These are phyloP conservation scores for Schizophyllum amplum DNA, from an alignment of 1,284 basidiomycete species.

Conservation along the genomic window DNA sequence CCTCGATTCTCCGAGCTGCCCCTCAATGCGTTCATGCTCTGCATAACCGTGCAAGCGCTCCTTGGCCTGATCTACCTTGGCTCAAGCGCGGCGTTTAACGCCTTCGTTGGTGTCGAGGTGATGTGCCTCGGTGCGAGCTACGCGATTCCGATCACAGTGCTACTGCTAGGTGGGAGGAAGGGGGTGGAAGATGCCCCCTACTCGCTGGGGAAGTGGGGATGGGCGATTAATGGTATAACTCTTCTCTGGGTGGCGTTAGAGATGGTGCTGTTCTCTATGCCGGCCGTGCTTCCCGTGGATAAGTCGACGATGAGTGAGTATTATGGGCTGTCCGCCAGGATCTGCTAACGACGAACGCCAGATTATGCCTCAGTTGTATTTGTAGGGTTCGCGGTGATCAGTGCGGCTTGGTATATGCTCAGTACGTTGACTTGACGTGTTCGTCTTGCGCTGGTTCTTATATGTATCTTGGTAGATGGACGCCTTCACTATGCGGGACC, in stretches of 20 bases:
- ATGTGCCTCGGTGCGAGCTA: conserved; percentile 49
- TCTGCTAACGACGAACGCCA: conserved; percentile 14
- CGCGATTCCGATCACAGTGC: conserved; percentile 35
- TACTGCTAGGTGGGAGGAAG: conserved; percentile 29
- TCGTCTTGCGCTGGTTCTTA: background rate
- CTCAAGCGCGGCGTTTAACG: conserved; percentile 48
- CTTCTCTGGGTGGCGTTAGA: conserved; percentile 42
- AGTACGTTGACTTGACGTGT: conserved; percentile 20
- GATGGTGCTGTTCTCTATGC: conserved; percentile 52
- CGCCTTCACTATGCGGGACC: background rate
- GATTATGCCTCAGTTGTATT: conserved; percentile 59
- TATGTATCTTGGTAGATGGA: background rate
- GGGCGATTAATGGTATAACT: conserved; percentile 31
- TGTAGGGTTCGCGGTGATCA: conserved; percentile 46
- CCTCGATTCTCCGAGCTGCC: conserved; percentile 29
- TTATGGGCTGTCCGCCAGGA: background rate
- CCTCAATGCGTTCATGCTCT: conserved; percentile 50
- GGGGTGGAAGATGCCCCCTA: conserved; percentile 36
- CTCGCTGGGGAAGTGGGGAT: conserved; percentile 32
- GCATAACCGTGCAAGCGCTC: conserved; percentile 44
- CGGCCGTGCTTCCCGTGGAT: conserved; percentile 41
- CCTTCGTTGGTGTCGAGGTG: conserved; percentile 45
- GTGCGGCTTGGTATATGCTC: conserved; percentile 49
- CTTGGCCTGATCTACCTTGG: conserved; percentile 48
- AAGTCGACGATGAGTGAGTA: conserved; percentile 38